Evolutionary conservation across 495 filamentous ascomycete species (phyloP).

Genomic region (Tetracladium marchalianum): DNA sequence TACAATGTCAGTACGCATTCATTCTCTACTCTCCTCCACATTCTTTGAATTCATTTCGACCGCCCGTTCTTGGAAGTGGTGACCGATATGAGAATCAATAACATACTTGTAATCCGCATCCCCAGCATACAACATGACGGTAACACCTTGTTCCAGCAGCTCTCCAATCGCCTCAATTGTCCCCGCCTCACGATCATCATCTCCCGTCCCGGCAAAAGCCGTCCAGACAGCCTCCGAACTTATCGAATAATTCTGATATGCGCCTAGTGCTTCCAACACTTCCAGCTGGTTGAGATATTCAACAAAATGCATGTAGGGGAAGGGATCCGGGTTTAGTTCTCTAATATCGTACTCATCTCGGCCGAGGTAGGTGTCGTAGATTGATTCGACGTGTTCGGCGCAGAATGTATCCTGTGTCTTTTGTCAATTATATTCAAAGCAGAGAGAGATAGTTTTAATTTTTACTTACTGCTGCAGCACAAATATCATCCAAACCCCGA

Average conservation of each 20-base stretch:
- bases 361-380: constrained; percentile 40
- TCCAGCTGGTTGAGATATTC: constrained; percentile 48
- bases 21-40: no score
- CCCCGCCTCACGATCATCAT: constrained; percentile 40
- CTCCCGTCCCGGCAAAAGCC: constrained; percentile 45
- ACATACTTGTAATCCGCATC: constrained; percentile 48
- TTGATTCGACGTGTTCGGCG: constrained; percentile 37
- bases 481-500: constrained; percentile 34
- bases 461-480: constrained; percentile 24
- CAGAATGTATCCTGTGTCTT: constrained; percentile 40
- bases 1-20: neutral
- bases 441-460: constrained; percentile 5
- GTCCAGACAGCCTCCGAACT: constrained; percentile 32
- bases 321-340: constrained; percentile 46
- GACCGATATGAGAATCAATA: constrained; percentile 24
- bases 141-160: constrained; percentile 40
- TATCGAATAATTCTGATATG: constrained; percentile 45
- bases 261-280: constrained; percentile 50
- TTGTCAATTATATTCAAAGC: constrained; percentile 18
- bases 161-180: constrained; percentile 39
- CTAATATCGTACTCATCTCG: constrained; percentile 55
- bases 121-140: constrained; percentile 46
- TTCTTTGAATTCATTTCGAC: no score
- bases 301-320: constrained; percentile 47
- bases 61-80: constrained; percentile 2